Evolutionary conservation across 129 eudicot species (phyloP).

Genomic region (Helianthus tuberosus): DNA sequence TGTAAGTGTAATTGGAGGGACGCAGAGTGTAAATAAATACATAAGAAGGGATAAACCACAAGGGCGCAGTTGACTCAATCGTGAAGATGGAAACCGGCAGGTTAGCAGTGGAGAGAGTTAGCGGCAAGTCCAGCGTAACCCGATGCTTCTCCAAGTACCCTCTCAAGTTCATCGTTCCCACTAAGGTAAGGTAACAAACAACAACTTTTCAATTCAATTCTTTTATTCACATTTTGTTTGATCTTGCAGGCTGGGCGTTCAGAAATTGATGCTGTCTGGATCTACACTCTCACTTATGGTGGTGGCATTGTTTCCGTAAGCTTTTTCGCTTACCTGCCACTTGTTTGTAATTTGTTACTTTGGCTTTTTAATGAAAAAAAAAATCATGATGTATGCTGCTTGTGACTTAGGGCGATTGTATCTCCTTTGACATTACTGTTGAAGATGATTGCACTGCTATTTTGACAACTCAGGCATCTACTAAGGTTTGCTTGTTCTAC

Average conservation of each 20-base stretch:
- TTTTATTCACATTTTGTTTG: neutral
- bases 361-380: too few species aligned
- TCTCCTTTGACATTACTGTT: constrained; percentile 54
- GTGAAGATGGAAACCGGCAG: constrained; percentile 61
- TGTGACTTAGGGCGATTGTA: constrained; percentile 70
- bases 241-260: constrained; percentile 65
- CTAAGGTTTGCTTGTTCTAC: constrained; percentile 76
- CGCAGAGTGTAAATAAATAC: too few species aligned
- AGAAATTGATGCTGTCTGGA: constrained; percentile 84
- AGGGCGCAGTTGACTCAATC: neutral
- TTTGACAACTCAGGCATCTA: constrained; percentile 95
- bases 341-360: too few species aligned
- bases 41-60: too few species aligned
- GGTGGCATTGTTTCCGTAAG: constrained; percentile 97
- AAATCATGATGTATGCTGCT: neutral
- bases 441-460: constrained; percentile 91
- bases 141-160: constrained; percentile 84
- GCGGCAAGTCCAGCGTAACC: constrained; percentile 76
- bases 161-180: constrained; percentile 87
- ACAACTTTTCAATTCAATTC: too few species aligned
- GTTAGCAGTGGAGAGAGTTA: constrained; percentile 64
- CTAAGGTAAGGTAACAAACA: constrained; percentile 41
- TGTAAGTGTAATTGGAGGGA: too few species aligned
- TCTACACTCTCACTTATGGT: constrained; percentile 90
- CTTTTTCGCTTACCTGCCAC: neutral